Evolutionary conservation across 73 alveolate genomes (phyloP).

Genomic region (Paramecium tetraurelia): DNA sequence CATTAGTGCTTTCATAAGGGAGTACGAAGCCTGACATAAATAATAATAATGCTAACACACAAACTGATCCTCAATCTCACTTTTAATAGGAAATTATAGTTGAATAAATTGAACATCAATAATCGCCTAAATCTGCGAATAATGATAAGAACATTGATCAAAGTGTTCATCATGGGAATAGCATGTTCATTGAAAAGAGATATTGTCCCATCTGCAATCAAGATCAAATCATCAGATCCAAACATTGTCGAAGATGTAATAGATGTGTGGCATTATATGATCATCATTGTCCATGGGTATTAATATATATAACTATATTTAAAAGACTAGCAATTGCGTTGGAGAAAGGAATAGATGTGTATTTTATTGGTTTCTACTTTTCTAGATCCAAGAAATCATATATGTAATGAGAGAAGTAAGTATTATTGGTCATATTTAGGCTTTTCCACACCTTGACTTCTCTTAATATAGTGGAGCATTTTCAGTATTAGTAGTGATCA

Average conservation of each 20-base stretch:
- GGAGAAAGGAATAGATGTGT: conserved; percentile 60
- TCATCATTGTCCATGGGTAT: conserved; percentile 87
- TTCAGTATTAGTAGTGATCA: neutral
- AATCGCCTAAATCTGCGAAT: neutral
- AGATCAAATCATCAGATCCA: neutral
- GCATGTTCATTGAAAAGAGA: conserved; percentile 1
- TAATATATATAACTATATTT: neutral
- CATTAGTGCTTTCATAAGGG: neutral
- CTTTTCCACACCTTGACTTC: neutral
- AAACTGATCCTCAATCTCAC: neutral
- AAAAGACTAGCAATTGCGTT: neutral
- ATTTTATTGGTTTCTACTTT: conserved; percentile 53
- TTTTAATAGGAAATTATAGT: neutral
- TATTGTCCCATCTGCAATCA: neutral
- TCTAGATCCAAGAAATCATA: neutral
- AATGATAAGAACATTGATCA: neutral
- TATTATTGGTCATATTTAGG: neutral
- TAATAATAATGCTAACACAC: neutral
- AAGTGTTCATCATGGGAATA: neutral
- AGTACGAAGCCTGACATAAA: neutral
- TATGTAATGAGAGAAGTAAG: neutral
- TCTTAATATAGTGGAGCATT: neutral
- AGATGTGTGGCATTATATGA: conserved; percentile 83
- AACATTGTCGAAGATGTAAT: conserved; percentile 83
- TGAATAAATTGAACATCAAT: neutral